A percentile compares a stretch with the other conserved stretches of the same genome.
These are phyloP conservation scores for Colletotrichum nymphaeae DNA, from an alignment of 2,329 filamentous ascomycete species.

Conservation along the genomic window DNA sequence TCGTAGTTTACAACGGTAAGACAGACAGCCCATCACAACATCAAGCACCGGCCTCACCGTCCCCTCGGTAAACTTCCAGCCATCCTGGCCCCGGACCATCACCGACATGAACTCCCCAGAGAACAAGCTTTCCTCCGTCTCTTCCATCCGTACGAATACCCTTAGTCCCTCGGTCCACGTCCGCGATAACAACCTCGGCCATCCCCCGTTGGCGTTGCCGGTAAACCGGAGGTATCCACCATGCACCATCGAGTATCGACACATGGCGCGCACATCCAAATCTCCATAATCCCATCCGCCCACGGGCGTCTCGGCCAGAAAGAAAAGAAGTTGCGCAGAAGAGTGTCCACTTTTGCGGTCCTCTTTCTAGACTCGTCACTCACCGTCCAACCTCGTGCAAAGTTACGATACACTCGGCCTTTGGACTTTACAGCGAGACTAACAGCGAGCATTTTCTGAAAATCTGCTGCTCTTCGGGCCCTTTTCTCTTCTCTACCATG, in stretches of 20 bases:
- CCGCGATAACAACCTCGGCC: conserved; percentile 28
- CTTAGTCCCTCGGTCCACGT: conserved; percentile 8
- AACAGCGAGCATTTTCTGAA: neutral
- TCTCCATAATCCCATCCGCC: conserved; percentile 7
- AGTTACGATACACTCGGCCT: neutral
- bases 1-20: neutral
- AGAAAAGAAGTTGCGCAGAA: neutral
- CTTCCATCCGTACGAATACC: neutral
- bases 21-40: neutral
- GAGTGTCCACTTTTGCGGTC: neutral
- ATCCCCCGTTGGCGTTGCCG: conserved; percentile 22
- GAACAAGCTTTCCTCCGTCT: neutral
- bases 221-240: conserved; percentile 5
- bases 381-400: neutral
- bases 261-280: neutral
- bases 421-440: conserved; percentile 1
- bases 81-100: neutral
- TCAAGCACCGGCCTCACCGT: neutral
- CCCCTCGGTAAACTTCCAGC: neutral
- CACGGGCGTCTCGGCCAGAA: neutral
- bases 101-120: neutral
- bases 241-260: neutral
- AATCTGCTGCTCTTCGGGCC: neutral
- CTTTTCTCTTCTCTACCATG: neutral
- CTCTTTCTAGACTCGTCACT: neutral